Conservation (phyloP, 2,329 filamentous ascomycete species). For the Aspergillus aculeatinus region DNA sequence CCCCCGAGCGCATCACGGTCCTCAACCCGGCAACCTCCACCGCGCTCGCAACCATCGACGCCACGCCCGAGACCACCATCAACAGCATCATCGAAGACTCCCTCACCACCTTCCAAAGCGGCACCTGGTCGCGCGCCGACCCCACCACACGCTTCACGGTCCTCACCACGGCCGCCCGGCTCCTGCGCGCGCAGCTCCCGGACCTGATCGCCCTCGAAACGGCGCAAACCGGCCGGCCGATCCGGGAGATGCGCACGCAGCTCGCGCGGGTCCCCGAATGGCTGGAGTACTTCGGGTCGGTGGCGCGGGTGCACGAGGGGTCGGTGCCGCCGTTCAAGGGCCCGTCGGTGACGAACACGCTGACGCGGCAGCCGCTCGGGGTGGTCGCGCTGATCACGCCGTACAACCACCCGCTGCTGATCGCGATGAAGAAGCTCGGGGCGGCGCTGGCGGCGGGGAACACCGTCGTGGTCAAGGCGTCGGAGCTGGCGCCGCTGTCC, state of each 20-base stretch:
- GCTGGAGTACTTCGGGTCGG: slow-evolving; percentile 69
- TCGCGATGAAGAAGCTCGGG: slow-evolving; percentile 41
- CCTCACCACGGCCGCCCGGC: slow-evolving; percentile 58
- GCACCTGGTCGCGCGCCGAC: slow-evolving; percentile 58
- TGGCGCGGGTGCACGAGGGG: slow-evolving; percentile 67
- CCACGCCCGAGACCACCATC: slow-evolving; percentile 55
- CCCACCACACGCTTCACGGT: slow-evolving; percentile 61
- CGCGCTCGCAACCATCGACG: slow-evolving; percentile 48
- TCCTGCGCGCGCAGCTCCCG: slow-evolving; percentile 55
- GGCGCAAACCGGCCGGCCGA: slow-evolving; percentile 64
- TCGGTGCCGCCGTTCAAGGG: slow-evolving; percentile 62
- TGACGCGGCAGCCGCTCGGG: slow-evolving; percentile 38
- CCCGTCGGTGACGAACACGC: slow-evolving; percentile 37
- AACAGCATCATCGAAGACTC: slow-evolving; percentile 49
- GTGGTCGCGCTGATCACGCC: slow-evolving; percentile 43
- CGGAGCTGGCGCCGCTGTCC: slow-evolving; percentile 46
- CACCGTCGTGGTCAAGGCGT: slow-evolving; percentile 41
- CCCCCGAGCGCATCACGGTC: slow-evolving; percentile 20
- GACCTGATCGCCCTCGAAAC: slow-evolving; percentile 64
- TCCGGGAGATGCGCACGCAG: slow-evolving; percentile 70
- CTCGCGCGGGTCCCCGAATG: slow-evolving; percentile 58
- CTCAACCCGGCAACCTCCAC: slow-evolving; percentile 34
- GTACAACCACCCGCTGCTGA: slow-evolving; percentile 41
- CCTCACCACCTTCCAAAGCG: slow-evolving; percentile 45
- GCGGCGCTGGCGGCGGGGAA: slow-evolving; percentile 44